Percentiles rank a stretch among this genome's conserved stretches.
Conservation (phyloP, 208 protist genomes). For the Trypanosoma lewisi region DNA sequence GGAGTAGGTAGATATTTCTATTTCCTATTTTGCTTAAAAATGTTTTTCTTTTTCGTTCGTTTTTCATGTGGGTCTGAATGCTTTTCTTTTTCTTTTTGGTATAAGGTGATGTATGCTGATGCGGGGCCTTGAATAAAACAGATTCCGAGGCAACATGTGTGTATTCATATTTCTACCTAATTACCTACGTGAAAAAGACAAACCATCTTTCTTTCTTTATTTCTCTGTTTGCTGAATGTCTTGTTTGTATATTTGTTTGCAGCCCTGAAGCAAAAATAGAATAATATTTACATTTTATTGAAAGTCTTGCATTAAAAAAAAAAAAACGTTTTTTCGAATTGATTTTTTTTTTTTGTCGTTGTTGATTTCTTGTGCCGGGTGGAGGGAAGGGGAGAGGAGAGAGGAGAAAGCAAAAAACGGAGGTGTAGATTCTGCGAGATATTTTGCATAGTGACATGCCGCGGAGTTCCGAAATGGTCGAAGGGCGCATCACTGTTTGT, state of each 20-base stretch:
- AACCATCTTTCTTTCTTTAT: constrained; percentile 12
- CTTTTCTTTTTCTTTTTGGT: background rate
- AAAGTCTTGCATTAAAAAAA: too few relatives aligned
- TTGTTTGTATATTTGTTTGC: constrained; percentile 4
- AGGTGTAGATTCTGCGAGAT: too few relatives aligned
- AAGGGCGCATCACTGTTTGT: constrained; percentile 73
- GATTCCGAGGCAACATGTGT: too few relatives aligned
- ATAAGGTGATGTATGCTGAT: background rate
- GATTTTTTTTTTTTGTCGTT: constrained; percentile 8
- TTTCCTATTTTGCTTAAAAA: background rate
- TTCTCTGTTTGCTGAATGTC: constrained; percentile 6
- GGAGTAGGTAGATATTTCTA: constrained; percentile 1
- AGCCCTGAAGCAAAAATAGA: background rate
- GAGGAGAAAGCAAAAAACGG: background rate
- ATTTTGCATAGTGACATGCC: too few relatives aligned
- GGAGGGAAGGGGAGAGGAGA: too few relatives aligned
- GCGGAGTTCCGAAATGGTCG: constrained; percentile 30
- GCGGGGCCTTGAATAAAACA: background rate
- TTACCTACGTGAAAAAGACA: too few relatives aligned
- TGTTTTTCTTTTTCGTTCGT: constrained; percentile 25
- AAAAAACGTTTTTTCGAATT: too few relatives aligned
- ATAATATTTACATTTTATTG: too few relatives aligned
- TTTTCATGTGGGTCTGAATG: background rate
- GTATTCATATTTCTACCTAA: too few relatives aligned
- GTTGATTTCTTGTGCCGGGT: background rate